A percentile compares a stretch with the other conserved stretches of the same genome.
phyloP scores from a whole-genome alignment of 2,329 filamentous ascomycete species.

The Fusarium sp. region DNA sequence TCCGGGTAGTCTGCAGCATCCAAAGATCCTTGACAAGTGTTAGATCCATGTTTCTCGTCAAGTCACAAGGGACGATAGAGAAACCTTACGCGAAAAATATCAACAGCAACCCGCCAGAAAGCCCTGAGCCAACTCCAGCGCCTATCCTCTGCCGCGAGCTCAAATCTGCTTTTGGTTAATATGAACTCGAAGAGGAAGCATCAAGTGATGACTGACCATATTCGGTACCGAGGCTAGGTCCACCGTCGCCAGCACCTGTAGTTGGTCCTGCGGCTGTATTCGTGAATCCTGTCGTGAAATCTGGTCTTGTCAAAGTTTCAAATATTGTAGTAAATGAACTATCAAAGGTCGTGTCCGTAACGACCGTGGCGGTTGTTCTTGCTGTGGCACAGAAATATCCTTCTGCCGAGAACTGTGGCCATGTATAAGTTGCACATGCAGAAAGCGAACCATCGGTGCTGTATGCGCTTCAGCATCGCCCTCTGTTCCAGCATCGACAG shows the following conservation, averaged over 20 bases:
- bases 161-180: constrained; percentile 10
- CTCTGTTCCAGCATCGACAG: background rate
- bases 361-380: constrained; percentile 8
- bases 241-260: background rate
- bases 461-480: background rate
- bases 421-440: constrained; percentile 31
- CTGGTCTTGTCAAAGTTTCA: too few relatives aligned
- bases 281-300: too few relatives aligned
- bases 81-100: constrained; percentile 23
- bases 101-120: constrained; percentile 18
- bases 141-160: constrained; percentile 22
- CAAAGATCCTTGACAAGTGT: constrained; percentile 13
- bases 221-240: constrained; percentile 11
- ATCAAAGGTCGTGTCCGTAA: background rate
- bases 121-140: constrained; percentile 14
- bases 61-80: background rate
- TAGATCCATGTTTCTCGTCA: background rate
- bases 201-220: constrained; percentile 11
- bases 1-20: constrained; percentile 14
- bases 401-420: background rate
- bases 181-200: too few relatives aligned
- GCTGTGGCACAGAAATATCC: constrained; percentile 19
- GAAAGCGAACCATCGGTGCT: constrained; percentile 14
- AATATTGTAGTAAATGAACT: too few relatives aligned
- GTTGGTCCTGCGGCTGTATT: too few relatives aligned